phyloP scores from a whole-genome alignment of 768 basidiomycete species.

The Suillus fuscotomentosus region DNA sequence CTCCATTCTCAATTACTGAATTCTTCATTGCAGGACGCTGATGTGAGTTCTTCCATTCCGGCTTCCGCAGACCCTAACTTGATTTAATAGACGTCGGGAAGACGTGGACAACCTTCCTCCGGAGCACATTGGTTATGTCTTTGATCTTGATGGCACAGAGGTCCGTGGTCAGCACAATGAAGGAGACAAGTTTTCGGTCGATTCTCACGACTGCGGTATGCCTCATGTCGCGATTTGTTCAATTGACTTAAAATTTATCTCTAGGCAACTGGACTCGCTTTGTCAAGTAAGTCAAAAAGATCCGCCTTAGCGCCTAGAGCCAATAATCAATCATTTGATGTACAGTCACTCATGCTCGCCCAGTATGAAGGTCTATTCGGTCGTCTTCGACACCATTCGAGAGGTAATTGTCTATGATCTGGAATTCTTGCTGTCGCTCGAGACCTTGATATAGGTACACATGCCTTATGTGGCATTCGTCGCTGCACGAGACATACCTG shows the following conservation, averaged over 20 bases:
- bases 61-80: background rate
- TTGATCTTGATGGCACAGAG: conserved; percentile 64
- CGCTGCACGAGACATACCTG: conserved; percentile 45
- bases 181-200: conserved; percentile 48
- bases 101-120: conserved; percentile 37
- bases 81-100: conserved; percentile 38
- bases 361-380: conserved; percentile 55
- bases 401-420: conserved; percentile 35
- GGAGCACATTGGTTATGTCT: conserved; percentile 47
- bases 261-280: conserved; percentile 78
- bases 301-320: background rate
- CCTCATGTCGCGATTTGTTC: background rate
- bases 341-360: conserved; percentile 69
- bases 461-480: conserved; percentile 64
- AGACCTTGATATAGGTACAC: conserved; percentile 40
- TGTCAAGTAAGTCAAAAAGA: conserved; percentile 51
- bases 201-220: conserved; percentile 52
- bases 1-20: conserved; percentile 3
- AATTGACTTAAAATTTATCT: conserved; percentile 7
- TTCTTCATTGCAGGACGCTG: conserved; percentile 35
- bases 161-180: conserved; percentile 32
- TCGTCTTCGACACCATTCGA: conserved; percentile 61
- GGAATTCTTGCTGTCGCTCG: background rate
- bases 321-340: conserved; percentile 6
- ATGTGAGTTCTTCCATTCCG: conserved; percentile 35